phyloP scores from a whole-genome alignment of 805 yeast genomes.

The Wickerhamiella galacta region DNA sequence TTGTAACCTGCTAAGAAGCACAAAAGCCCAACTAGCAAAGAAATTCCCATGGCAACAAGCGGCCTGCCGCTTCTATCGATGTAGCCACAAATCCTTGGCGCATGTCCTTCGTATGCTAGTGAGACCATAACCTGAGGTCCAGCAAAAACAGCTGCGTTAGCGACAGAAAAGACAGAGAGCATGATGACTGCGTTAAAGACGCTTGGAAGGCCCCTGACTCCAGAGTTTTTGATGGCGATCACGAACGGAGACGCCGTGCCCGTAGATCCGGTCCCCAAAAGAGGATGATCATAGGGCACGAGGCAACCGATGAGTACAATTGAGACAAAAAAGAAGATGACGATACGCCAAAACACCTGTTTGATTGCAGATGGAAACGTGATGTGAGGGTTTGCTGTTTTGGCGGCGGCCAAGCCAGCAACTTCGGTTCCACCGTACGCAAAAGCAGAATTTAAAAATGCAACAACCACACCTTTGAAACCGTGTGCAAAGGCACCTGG shows the following conservation, averaged over 20 bases:
- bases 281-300: conserved; percentile 42
- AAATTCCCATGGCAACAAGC: conserved; percentile 37
- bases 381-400: conserved; percentile 50
- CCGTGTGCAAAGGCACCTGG: conserved; percentile 49
- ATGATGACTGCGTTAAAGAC: conserved; percentile 64
- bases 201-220: conserved; percentile 50
- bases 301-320: conserved; percentile 51
- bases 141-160: conserved; percentile 54
- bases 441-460: conserved; percentile 41
- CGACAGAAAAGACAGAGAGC: conserved; percentile 63
- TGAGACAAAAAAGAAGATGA: conserved; percentile 43
- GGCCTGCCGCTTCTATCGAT: conserved; percentile 72
- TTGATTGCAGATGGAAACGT: conserved; percentile 57
- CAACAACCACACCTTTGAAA: conserved; percentile 49
- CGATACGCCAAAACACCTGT: conserved; percentile 52
- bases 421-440: conserved; percentile 57
- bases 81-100: conserved; percentile 44
- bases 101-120: conserved; percentile 45
- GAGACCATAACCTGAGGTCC: conserved; percentile 52
- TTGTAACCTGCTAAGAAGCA: conserved; percentile 47
- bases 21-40: conserved; percentile 34
- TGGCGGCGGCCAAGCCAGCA: conserved; percentile 60
- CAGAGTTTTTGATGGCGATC: conserved; percentile 55
- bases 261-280: conserved; percentile 30
- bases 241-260: conserved; percentile 68